A percentile compares a stretch with the other conserved stretches of the same genome.
Conservation (phyloP, 139 green algal species). For the Marvania coccoides region DNA sequence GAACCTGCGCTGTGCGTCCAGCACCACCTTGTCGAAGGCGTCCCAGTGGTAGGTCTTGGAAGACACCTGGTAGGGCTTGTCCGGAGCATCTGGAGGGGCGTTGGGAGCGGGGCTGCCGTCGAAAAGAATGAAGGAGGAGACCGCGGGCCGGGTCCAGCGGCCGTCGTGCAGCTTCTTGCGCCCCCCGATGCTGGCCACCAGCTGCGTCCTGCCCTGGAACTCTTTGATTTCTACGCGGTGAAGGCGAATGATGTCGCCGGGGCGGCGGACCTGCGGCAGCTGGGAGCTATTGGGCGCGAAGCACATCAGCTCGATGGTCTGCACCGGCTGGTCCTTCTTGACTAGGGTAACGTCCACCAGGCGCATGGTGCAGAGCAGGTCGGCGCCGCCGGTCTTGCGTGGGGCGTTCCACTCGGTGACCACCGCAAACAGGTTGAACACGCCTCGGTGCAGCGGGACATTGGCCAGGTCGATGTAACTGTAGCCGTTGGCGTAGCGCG, state of each 20-base stretch:
- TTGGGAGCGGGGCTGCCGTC: not conserved
- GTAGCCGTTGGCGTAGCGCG: not conserved
- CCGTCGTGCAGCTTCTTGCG: not conserved
- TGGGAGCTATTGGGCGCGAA: conserved; percentile 13
- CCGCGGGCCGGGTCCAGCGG: not conserved
- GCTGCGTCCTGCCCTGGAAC: conserved; percentile 26
- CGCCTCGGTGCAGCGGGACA: not conserved
- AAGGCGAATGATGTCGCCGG: conserved; percentile 39
- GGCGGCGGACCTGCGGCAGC: conserved; percentile 6
- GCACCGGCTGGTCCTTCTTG: not conserved
- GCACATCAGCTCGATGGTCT: conserved; percentile 22
- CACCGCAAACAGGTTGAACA: conserved; percentile 23
- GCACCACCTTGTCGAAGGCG: not conserved
- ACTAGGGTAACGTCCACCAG: conserved; percentile 21
- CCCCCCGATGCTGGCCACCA: conserved; percentile 19
- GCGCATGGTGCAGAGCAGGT: conserved; percentile 30
- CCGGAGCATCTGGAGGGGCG: not conserved
- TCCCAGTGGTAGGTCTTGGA: conserved; percentile 7
- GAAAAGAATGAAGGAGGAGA: not conserved
- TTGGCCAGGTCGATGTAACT: conserved; percentile 4
- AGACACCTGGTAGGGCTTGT: conserved; percentile 26
- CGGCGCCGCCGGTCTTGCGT: conserved; percentile 21
- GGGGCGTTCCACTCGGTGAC: conserved; percentile 28
- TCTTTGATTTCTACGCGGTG: conserved; percentile 21
- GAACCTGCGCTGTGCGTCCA: conserved; percentile 15